A percentile compares a stretch with the other conserved stretches of the same genome.
phyloP scores from a whole-genome alignment of 768 basidiomycete species.

The Amylocystis lapponica region DNA sequence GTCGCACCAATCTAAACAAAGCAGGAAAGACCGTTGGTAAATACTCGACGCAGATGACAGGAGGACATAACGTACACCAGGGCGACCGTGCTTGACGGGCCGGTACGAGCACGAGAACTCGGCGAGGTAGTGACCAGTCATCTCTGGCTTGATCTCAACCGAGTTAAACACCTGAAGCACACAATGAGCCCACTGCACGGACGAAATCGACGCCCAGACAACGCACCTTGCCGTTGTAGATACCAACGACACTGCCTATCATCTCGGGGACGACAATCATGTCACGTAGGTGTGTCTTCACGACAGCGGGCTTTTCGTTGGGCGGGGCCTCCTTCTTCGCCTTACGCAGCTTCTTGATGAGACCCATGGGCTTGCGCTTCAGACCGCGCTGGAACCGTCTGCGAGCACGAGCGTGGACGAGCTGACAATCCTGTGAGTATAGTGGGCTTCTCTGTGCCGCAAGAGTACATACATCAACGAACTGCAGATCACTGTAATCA shows the following conservation, averaged over 20 bases:
- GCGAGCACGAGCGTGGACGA: constrained; percentile 98
- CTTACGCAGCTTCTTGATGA: constrained; percentile 99
- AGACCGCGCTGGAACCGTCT: constrained; percentile 98
- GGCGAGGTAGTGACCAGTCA: constrained; percentile 99
- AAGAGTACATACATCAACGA: constrained; percentile 70
- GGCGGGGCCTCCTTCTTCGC: constrained; percentile 99
- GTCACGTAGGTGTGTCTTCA: constrained; percentile 98
- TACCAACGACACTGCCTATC: constrained; percentile 97
- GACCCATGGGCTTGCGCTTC: constrained; percentile 96
- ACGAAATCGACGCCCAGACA: not conserved
- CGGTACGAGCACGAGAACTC: constrained; percentile 97
- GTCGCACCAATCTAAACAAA: constrained; percentile 74
- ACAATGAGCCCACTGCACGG: not conserved
- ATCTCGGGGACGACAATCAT: constrained; percentile 99
- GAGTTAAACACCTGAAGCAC: constrained; percentile 76
- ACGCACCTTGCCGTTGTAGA: constrained; percentile 93
- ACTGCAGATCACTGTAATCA: constrained; percentile 35
- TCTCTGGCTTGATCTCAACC: constrained; percentile 99
- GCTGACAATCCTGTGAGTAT: constrained; percentile 42
- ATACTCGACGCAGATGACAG: not conserved
- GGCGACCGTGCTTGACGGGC: constrained; percentile 99
- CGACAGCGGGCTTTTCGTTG: constrained; percentile 97
- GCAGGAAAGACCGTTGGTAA: constrained; percentile 11
- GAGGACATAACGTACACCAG: constrained; percentile 70
- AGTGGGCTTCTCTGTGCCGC: not conserved